These are phyloP conservation scores for Corymbia calophylla DNA, from an alignment of 441 rosid species.

Conservation along the genomic window DNA sequence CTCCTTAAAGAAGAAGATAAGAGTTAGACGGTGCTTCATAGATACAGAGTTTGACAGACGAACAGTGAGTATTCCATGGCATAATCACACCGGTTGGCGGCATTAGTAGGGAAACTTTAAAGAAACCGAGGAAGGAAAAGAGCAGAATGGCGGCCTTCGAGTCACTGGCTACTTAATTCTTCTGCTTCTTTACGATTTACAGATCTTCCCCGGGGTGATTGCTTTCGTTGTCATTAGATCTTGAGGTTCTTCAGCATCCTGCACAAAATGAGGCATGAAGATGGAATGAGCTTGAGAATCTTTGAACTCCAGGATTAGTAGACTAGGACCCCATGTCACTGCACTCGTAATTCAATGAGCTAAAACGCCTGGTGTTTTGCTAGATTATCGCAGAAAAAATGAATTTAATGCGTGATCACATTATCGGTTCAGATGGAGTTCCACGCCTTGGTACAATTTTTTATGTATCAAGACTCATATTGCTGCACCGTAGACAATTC, in stretches of 20 bases:
- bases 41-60: neutral
- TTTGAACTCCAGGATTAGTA: neutral
- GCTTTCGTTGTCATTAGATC: constrained; percentile 13
- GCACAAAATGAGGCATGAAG: neutral
- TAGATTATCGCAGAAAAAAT: neutral
- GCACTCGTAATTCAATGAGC: neutral
- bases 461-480: neutral
- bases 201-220: neutral
- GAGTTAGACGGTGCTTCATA: neutral
- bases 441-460: neutral
- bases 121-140: neutral
- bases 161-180: neutral
- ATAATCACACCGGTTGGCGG: neutral
- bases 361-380: neutral
- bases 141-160: neutral
- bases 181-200: neutral
- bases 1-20: neutral
- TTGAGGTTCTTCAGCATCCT: constrained; percentile 64
- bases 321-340: neutral
- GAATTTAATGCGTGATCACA: neutral
- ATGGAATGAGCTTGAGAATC: neutral
- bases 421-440: neutral
- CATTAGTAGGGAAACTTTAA: neutral
- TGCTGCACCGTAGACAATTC: neutral
- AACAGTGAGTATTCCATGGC: neutral